A percentile compares a stretch with the other conserved stretches of the same genome.
These are phyloP conservation scores for Yarrowia yakushimensis DNA, from an alignment of 805 yeast genomes.

Conservation along the genomic window DNA sequence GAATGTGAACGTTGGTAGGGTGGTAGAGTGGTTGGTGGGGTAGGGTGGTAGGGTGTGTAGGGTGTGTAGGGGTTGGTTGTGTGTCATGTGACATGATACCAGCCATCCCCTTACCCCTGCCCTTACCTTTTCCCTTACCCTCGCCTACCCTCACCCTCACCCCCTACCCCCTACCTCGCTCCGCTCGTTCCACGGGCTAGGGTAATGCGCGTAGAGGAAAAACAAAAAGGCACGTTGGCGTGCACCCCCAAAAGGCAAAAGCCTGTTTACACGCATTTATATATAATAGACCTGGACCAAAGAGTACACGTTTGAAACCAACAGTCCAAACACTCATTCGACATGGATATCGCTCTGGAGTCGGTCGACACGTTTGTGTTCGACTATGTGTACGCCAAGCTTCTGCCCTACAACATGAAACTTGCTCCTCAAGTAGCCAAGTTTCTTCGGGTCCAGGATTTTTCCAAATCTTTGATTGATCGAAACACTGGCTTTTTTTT, in stretches of 20 bases:
- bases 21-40: too few relatives aligned
- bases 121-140: too few relatives aligned
- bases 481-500: constrained; percentile 10
- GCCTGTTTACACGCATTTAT: not conserved
- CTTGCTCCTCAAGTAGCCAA: constrained; percentile 18
- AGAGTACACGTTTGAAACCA: not conserved
- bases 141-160: not conserved
- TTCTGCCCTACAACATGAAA: constrained; percentile 48
- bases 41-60: too few relatives aligned
- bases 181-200: not conserved
- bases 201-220: not conserved
- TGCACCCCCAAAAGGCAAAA: constrained; percentile 1
- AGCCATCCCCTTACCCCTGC: too few relatives aligned
- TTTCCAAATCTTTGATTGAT: constrained; percentile 3
- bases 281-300: not conserved
- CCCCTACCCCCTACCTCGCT: not conserved
- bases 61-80: too few relatives aligned
- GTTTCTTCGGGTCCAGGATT: constrained; percentile 12
- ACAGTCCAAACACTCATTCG: not conserved
- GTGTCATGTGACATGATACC: too few relatives aligned
- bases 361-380: constrained; percentile 66
- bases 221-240: not conserved
- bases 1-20: not conserved
- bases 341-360: constrained; percentile 91
- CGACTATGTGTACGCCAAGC: constrained; percentile 68